Conservation (phyloP, 108 stramenopile species). For the Skeletonema marinoi region DNA sequence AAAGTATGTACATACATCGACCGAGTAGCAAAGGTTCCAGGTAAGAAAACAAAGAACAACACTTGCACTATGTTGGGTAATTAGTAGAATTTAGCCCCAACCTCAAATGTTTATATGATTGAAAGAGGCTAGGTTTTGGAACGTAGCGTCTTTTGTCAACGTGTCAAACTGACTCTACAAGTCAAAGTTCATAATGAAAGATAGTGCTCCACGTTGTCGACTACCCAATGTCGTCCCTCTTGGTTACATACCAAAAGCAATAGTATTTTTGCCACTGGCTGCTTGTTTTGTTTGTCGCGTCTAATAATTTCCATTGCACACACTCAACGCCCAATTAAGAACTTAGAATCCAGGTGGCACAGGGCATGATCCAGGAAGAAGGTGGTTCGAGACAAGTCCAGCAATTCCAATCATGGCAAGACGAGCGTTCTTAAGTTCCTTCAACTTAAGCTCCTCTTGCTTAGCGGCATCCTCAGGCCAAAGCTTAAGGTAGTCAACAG, state of each 20-base stretch:
- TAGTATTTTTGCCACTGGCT: not conserved
- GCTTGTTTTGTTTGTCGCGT: not conserved
- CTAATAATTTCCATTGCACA: not conserved
- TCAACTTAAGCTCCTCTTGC: slow-evolving; percentile 76
- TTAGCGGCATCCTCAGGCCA: slow-evolving; percentile 64
- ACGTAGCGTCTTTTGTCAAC: too few relatives aligned
- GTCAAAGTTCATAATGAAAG: not conserved
- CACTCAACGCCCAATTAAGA: not conserved
- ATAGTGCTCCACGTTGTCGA: not conserved
- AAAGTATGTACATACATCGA: too few relatives aligned
- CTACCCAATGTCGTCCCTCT: not conserved
- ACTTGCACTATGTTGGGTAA: too few relatives aligned
- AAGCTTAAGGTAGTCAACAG: slow-evolving; percentile 83
- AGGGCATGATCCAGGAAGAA: slow-evolving; percentile 90
- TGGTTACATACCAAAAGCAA: not conserved
- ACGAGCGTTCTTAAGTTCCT: slow-evolving; percentile 94
- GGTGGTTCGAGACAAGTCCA: slow-evolving; percentile 79
- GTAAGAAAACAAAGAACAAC: too few relatives aligned
- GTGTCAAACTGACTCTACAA: too few relatives aligned
- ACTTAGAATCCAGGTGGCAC: slow-evolving; percentile 18
- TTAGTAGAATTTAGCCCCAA: too few relatives aligned
- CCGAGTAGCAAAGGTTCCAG: too few relatives aligned
- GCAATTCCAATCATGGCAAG: slow-evolving; percentile 95
- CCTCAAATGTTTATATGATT: too few relatives aligned
- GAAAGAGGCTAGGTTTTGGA: too few relatives aligned